phyloP scores from a whole-genome alignment of 805 yeast genomes.

The Metschnikowia lachancei region DNA sequence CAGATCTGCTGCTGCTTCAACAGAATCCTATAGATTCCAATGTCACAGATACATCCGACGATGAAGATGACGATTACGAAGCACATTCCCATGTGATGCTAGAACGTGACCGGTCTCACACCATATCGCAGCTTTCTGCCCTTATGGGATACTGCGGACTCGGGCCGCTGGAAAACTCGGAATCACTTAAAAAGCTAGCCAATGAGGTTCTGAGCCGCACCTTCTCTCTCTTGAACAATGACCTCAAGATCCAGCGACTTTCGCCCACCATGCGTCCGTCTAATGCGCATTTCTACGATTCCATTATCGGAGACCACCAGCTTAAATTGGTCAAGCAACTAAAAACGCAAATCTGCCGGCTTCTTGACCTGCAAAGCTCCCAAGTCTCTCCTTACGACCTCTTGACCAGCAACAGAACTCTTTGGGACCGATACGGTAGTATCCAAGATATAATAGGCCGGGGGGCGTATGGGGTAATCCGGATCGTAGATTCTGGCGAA shows the following conservation, averaged over 20 bases:
- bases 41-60: background rate
- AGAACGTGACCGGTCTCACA: slow-evolving; percentile 17
- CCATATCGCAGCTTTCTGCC: slow-evolving; percentile 26
- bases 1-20: slow-evolving; percentile 5
- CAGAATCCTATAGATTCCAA: background rate
- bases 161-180: slow-evolving; percentile 18
- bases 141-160: slow-evolving; percentile 39
- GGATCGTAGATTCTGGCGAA: slow-evolving; percentile 31
- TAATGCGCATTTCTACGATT: slow-evolving; percentile 20
- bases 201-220: slow-evolving; percentile 36
- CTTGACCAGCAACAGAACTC: slow-evolving; percentile 23
- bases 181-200: slow-evolving; percentile 22
- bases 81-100: slow-evolving; percentile 30
- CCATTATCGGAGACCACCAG: slow-evolving; percentile 33
- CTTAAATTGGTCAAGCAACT: slow-evolving; percentile 24
- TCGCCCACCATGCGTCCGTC: slow-evolving; percentile 21
- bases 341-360: slow-evolving; percentile 18
- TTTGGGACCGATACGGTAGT: slow-evolving; percentile 34
- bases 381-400: slow-evolving; percentile 3
- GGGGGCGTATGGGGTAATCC: slow-evolving; percentile 49
- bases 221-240: slow-evolving; percentile 26
- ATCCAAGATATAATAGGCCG: slow-evolving; percentile 40
- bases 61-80: slow-evolving; percentile 22
- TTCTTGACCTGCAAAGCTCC: slow-evolving; percentile 14
- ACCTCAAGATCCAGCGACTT: slow-evolving; percentile 26